Evolutionary conservation across 2,329 filamentous ascomycete species (phyloP).

Genomic region (Parastagonospora avenae): DNA sequence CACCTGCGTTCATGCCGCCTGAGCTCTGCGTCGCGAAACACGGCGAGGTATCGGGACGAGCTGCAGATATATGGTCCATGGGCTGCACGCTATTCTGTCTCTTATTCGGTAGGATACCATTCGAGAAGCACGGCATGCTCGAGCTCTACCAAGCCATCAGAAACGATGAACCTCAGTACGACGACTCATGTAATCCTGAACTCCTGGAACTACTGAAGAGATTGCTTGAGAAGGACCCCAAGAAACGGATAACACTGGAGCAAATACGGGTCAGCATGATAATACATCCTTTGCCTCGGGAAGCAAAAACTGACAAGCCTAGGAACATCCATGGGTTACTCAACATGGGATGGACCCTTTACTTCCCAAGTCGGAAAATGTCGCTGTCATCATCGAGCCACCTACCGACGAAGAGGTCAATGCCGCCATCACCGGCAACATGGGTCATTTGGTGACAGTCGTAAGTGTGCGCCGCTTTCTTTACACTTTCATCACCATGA

Average conservation of each 20-base stretch:
- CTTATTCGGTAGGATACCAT: constrained; percentile 85
- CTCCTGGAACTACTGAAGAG: constrained; percentile 76
- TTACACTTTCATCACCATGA: neutral
- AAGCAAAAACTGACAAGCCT: constrained; percentile 15
- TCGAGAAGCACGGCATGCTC: constrained; percentile 76
- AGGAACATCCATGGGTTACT: constrained; percentile 96
- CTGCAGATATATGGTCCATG: constrained; percentile 98
- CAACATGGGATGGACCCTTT: constrained; percentile 76
- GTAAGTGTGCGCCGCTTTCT: constrained; percentile 52
- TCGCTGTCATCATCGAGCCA: constrained; percentile 75
- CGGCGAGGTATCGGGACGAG: constrained; percentile 83
- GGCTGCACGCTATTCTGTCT: constrained; percentile 93
- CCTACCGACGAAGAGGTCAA: constrained; percentile 92
- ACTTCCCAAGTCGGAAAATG: constrained; percentile 84
- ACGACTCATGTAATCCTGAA: constrained; percentile 66
- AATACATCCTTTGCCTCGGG: neutral
- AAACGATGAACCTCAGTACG: constrained; percentile 67
- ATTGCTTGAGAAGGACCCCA: constrained; percentile 83
- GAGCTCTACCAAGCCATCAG: constrained; percentile 91
- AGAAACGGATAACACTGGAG: constrained; percentile 80
- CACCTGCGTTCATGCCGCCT: constrained; percentile 90
- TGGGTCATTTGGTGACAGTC: constrained; percentile 84
- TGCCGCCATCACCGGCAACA: constrained; percentile 86
- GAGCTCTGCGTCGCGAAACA: constrained; percentile 89
- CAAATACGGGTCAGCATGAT: constrained; percentile 72